These are phyloP conservation scores for Pyrus hybrid DNA, from an alignment of 331 rosid genomes.

Conservation along the genomic window DNA sequence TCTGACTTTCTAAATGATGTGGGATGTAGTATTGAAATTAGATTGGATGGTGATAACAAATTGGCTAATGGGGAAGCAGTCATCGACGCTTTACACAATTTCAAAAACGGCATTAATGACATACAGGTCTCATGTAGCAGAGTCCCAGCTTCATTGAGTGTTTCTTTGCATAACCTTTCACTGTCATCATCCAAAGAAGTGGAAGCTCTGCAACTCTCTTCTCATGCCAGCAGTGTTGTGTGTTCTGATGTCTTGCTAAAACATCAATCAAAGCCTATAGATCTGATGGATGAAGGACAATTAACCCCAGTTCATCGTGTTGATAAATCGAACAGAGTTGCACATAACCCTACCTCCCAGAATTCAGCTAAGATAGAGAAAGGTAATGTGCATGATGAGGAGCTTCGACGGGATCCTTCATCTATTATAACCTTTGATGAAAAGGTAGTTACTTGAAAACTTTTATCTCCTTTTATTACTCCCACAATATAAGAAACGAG, in stretches of 20 bases:
- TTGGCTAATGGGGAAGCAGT: neutral
- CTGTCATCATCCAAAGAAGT: conserved; percentile 18
- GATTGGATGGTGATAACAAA: neutral
- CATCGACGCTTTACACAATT: neutral
- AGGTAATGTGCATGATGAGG: neutral
- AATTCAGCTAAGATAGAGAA: neutral
- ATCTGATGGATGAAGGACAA: conserved; percentile 8
- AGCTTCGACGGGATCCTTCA: conserved; percentile 1
- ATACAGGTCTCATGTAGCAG: neutral
- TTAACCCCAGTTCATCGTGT: neutral
- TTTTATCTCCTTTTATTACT: neutral
- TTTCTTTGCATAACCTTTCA: conserved; percentile 11
- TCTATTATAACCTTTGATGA: conserved; percentile 3
- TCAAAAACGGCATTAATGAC: neutral
- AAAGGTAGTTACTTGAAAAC: neutral
- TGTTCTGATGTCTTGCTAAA: neutral
- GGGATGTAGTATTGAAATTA: neutral
- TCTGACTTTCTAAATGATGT: neutral
- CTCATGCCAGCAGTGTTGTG: neutral
- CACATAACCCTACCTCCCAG: neutral
- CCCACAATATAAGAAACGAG: neutral
- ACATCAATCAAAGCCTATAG: conserved; percentile 1
- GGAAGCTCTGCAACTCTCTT: conserved; percentile 3
- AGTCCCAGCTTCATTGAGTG: conserved; percentile 9
- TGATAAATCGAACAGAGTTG: neutral